Percentiles rank a stretch among this genome's conserved stretches.
phyloP scores from a whole-genome alignment of 768 basidiomycete genomes.

The Mycena alexandri region DNA sequence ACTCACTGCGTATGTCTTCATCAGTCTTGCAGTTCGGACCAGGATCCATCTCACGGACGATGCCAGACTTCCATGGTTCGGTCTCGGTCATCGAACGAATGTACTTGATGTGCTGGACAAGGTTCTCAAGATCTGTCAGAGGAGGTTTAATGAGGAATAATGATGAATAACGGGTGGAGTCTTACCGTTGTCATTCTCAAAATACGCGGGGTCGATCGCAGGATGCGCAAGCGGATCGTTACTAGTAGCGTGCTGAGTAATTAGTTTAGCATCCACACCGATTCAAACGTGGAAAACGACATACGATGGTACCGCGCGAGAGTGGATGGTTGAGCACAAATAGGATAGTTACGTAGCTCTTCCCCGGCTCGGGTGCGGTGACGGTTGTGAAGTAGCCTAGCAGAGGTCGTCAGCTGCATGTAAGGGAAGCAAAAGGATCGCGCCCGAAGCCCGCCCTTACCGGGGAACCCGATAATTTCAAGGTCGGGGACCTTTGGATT shows the following conservation, averaged over 20 bases:
- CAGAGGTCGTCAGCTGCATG: too few relatives aligned
- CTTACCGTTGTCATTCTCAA: constrained; percentile 56
- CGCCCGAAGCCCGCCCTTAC: not conserved
- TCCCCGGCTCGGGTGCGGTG: too few relatives aligned
- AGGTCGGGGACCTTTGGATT: constrained; percentile 36
- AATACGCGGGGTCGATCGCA: constrained; percentile 56
- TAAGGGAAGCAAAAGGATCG: too few relatives aligned
- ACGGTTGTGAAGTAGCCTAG: too few relatives aligned
- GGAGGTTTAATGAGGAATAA: too few relatives aligned
- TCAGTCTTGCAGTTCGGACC: constrained; percentile 26
- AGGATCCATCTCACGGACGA: constrained; percentile 28
- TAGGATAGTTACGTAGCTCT: too few relatives aligned
- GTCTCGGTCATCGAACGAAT: constrained; percentile 21
- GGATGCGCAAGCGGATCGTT: constrained; percentile 51
- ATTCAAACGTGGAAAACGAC: too few relatives aligned
- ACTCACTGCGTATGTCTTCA: constrained; percentile 20
- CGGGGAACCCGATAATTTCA: constrained; percentile 46
- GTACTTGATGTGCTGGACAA: constrained; percentile 16
- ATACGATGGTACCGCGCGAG: too few relatives aligned
- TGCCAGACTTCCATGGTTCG: constrained; percentile 22
- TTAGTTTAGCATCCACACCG: too few relatives aligned
- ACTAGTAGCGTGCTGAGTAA: constrained; percentile 45
- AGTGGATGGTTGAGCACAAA: too few relatives aligned
- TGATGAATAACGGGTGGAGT: too few relatives aligned
- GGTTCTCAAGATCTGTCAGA: not conserved